Evolutionary conservation across 2,329 filamentous ascomycete species (phyloP), one percentile per base, ranked within the genome.

Genomic region (Aquanectria penicillioides): DNA sequence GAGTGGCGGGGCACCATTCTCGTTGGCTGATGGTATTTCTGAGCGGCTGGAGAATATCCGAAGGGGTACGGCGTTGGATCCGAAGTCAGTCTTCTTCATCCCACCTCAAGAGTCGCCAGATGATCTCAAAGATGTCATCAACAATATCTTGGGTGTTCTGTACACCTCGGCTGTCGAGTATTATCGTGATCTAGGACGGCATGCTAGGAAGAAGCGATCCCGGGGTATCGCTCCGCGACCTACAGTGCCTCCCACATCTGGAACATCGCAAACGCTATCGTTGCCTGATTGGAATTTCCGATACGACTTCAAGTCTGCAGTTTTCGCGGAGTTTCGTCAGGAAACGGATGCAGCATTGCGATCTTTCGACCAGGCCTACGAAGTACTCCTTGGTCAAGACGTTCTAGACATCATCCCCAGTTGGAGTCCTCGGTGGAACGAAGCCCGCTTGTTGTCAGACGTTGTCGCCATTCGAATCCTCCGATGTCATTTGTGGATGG

Each of bases 121-220:
- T 1, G 93, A 97, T 70, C 78, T 96, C 18, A 84, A 87, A 59
- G 86, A 88, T 7, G 93, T 94, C 64, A 87, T 90, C 1, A 87
- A 89, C 52, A 90, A 86, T 48, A 85, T 97, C 34, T 81, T 97
- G 41, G 81, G 86, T 2, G 85, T 89, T 1, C 75, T 97, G 38
- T 93, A 94, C 59, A 86, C 89, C 1, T 81, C 88, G 17, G 88
- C 92, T 17, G 80, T 94, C 40, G 95, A 99, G 69, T 97, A 97
- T 75, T 98, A 98, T 74, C 85, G 94, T 40, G 94, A 99, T 68
- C 83, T 98, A 11, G 93, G 93, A n/a, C 94, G 97, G 59, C 94
- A 97, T 79, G 85, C 91, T 9, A 87, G 94, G 66, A 90, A 95
- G 73, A 98, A 98, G 80, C 90, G 92, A 66, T 90, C 91, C 41